Evolutionary conservation across 495 filamentous ascomycete species (phyloP).

Genomic region (Penicillium verhagenii): DNA sequence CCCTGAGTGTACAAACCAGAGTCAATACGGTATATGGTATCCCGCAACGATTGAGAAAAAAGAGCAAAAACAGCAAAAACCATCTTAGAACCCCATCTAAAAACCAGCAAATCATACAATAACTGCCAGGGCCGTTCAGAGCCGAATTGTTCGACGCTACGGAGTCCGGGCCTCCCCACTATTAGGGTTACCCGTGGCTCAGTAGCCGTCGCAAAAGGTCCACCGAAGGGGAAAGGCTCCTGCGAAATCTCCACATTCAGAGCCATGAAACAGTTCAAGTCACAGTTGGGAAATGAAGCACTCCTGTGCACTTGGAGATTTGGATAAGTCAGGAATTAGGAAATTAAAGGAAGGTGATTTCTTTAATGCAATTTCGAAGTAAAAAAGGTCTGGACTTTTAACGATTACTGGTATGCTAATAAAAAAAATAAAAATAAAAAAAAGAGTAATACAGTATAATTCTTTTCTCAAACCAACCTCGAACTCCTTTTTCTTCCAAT

Average conservation of each 20-base stretch:
- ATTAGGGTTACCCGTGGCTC: constrained; percentile 15
- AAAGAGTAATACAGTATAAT: no score
- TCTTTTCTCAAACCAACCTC: no score
- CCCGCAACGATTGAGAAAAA: no score
- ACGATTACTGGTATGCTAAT: no score
- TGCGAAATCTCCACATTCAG: constrained; percentile 23
- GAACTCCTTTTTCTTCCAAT: not conserved
- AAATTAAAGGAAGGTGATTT: no score
- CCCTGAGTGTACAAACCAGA: not conserved
- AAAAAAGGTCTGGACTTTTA: no score
- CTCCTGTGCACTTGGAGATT: not conserved
- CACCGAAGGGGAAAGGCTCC: constrained; percentile 11
- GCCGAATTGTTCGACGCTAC: not conserved
- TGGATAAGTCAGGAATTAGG: not conserved
- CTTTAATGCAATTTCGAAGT: no score
- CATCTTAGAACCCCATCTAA: no score
- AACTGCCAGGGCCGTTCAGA: not conserved
- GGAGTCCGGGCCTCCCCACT: constrained; percentile 5
- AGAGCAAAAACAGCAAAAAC: no score
- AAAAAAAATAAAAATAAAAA: no score
- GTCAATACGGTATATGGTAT: no score
- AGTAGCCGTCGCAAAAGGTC: not conserved
- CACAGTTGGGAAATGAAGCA: constrained; percentile 18
- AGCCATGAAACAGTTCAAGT: constrained; percentile 18
- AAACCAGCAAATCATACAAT: not conserved